Evolutionary conservation across 805 yeast species (phyloP), one percentile per base, ranked within the genome.

Genomic region (Wickerhamiella sorbophila): DNA sequence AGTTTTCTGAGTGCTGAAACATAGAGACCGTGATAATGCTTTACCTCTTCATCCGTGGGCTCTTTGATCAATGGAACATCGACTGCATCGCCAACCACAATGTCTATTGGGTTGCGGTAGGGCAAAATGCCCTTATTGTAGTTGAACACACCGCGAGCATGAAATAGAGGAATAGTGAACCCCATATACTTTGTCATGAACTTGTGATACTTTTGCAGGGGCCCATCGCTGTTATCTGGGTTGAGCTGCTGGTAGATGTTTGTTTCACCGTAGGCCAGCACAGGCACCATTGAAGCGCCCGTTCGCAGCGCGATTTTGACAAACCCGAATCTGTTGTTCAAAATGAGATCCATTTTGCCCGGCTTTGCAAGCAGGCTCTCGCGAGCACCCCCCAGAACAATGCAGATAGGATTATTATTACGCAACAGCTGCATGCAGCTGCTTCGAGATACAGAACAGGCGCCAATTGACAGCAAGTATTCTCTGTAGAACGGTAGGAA

Each of bases 371-470:
- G 58, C 31, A 91, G 64, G 1, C 93, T 76, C 54, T 91, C 98
- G 45, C 85, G 81, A 0, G 97, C 97, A 0, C 98, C 98, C 2
- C 98, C 98, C 19, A 91, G 77, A 1, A 91, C 97, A 44, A 91
- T 77, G 47, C 88, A 81, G 10, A 87, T 79, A 2, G 94, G 81
- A 51, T 74, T 77, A 48, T 79, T 75, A 44, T 75, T 71, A 39
- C 61, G 57, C 38, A 91, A 66, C 21, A 84, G 66, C 20, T 77
- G 69, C 46, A 71, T 62, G 36, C 91, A 80, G 49, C 87, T 85
- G 37, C 64, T 66, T 42, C 76, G 78, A 0, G 86, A 74, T 1
- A 94, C 96, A 8, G 94, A 76, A 2, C 94, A 79, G 17, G 85
- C 70, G 0, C 97, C 97, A 20, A 86, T 58, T 1, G 83, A 69